Evolutionary conservation across 768 basidiomycete genomes (phyloP).

Genomic region (Auricularia heimuer): DNA sequence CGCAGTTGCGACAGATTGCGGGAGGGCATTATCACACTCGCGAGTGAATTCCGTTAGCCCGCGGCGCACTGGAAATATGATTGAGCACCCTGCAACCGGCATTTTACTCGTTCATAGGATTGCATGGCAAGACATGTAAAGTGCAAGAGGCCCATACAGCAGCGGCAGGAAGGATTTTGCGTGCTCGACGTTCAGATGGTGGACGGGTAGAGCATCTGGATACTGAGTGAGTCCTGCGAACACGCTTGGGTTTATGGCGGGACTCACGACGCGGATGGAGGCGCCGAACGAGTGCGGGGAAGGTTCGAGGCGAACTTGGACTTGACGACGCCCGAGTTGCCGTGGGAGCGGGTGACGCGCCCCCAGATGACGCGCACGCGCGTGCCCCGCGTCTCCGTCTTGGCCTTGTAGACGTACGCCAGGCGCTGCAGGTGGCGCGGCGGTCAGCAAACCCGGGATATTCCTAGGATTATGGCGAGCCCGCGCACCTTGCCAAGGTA

Average conservation of each 20-base stretch:
- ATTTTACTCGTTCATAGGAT: not conserved
- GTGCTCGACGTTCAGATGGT: constrained; percentile 42
- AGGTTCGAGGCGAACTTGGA: constrained; percentile 95
- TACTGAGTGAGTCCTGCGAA: not conserved
- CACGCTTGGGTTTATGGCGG: not conserved
- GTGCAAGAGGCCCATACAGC: not conserved
- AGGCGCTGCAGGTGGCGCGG: constrained; percentile 50
- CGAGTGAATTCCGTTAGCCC: too few relatives aligned
- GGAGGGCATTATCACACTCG: too few relatives aligned
- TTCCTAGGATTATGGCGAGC: not conserved
- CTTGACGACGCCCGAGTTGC: constrained; percentile 91
- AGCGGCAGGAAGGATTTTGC: not conserved
- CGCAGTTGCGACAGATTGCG: too few relatives aligned
- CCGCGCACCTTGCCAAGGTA: constrained; percentile 92
- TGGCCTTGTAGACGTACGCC: constrained; percentile 96
- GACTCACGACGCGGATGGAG: constrained; percentile 76
- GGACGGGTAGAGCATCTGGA: constrained; percentile 88
- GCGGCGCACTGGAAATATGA: too few relatives aligned
- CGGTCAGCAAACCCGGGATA: not conserved
- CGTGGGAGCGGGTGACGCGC: constrained; percentile 92
- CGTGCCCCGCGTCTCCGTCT: constrained; percentile 87
- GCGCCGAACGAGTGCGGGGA: constrained; percentile 94
- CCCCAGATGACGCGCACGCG: constrained; percentile 99
- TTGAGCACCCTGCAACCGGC: not conserved
- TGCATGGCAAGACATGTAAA: not conserved